phyloP scores from a whole-genome alignment of 306 rosid genomes.

The Chamaecrista fasciculata region DNA sequence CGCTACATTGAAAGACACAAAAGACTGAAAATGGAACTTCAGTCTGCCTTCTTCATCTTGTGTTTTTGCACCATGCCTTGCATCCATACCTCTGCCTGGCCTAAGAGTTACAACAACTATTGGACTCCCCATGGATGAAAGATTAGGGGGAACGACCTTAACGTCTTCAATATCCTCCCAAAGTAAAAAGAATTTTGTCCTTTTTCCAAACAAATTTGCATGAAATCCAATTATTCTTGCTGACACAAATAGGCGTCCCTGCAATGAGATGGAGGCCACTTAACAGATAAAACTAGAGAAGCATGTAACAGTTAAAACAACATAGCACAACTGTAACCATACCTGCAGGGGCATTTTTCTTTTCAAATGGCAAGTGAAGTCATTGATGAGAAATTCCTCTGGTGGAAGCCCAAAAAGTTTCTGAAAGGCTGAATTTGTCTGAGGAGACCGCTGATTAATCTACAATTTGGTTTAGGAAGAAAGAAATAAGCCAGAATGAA shows the following conservation, averaged over 20 bases:
- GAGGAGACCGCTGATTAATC: slow-evolving; percentile 93
- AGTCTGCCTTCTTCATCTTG: slow-evolving; percentile 93
- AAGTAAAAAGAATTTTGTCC: slow-evolving; percentile 82
- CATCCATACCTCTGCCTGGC: slow-evolving; percentile 85
- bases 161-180: slow-evolving; percentile 99
- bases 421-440: slow-evolving; percentile 92
- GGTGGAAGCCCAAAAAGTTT: slow-evolving; percentile 88
- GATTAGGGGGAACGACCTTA: slow-evolving; percentile 69
- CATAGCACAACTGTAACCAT: slow-evolving; percentile 24
- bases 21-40: slow-evolving; percentile 93
- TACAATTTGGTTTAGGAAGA: slow-evolving; percentile 30
- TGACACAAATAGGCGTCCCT: slow-evolving; percentile 96
- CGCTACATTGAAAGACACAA: slow-evolving; percentile 83
- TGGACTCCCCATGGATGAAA: slow-evolving; percentile 98
- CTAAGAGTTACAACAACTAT: slow-evolving; percentile 79
- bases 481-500: slow-evolving; percentile 23
- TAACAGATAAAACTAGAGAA: slow-evolving; percentile 26
- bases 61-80: slow-evolving; percentile 89
- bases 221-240: slow-evolving; percentile 93
- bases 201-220: slow-evolving; percentile 88
- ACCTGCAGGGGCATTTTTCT: slow-evolving; percentile 97
- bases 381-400: slow-evolving; percentile 97
- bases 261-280: slow-evolving; percentile 33
- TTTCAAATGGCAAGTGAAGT: slow-evolving; percentile 94
- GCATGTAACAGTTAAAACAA: slow-evolving; percentile 21